phyloP scores from a whole-genome alignment of 2,329 filamentous ascomycete genomes.

The Fonsecaea pugnacius region DNA sequence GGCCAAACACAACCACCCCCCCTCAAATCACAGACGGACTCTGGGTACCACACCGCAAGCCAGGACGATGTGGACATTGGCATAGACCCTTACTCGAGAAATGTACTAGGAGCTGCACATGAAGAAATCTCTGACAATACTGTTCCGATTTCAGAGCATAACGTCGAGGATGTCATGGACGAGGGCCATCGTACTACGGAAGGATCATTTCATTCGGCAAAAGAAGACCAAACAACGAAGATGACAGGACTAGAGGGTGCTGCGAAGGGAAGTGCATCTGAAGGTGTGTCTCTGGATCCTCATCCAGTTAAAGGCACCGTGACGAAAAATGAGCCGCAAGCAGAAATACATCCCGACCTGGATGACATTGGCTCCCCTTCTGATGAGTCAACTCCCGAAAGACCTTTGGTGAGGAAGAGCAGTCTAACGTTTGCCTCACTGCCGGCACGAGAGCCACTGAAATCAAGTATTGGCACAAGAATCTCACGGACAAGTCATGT shows the following conservation, averaged over 20 bases:
- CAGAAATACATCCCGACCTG: constrained; percentile 44
- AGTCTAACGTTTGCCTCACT: constrained; percentile 93
- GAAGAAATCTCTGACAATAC: background rate
- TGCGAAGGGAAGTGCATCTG: constrained; percentile 26
- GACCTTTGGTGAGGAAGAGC: constrained; percentile 83
- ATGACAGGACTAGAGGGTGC: constrained; percentile 35
- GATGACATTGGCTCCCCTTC: constrained; percentile 56
- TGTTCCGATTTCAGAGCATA: constrained; percentile 40
- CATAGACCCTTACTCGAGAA: constrained; percentile 16
- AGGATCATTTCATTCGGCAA: constrained; percentile 54
- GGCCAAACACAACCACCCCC: constrained; percentile 41
- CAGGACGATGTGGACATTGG: constrained; percentile 49
- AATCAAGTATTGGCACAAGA: constrained; percentile 78
- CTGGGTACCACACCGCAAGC: constrained; percentile 54
- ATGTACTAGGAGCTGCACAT: constrained; percentile 22
- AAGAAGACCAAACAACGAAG: constrained; percentile 42
- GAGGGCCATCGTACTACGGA: constrained; percentile 46
- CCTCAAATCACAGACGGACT: constrained; percentile 51
- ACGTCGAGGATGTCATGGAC: constrained; percentile 43
- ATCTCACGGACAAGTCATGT: constrained; percentile 80
- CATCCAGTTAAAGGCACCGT: background rate
- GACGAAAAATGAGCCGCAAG: constrained; percentile 32
- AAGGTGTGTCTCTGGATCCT: constrained; percentile 41
- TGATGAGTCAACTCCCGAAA: constrained; percentile 52
- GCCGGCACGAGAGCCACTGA: constrained; percentile 87